Conservation (phyloP, 2,329 filamentous ascomycete genomes). For the Talaromyces verruculosus region DNA sequence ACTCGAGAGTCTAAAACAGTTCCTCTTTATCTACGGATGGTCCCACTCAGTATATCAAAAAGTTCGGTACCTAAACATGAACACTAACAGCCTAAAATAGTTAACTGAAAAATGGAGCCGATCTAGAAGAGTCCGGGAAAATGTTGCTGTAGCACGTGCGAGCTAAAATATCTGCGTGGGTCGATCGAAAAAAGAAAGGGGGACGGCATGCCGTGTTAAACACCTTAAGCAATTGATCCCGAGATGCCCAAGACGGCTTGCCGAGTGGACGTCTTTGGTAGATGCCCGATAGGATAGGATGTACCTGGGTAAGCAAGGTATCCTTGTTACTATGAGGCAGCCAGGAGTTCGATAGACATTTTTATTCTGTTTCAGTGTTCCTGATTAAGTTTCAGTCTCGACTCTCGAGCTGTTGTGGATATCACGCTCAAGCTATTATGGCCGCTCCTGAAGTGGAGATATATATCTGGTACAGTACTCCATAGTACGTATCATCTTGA, state of each 20-base stretch:
- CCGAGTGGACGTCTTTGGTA: background rate
- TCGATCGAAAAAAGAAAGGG: background rate
- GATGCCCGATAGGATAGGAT: background rate
- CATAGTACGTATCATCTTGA: background rate
- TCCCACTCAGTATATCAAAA: background rate
- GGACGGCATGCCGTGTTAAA: slow-evolving; percentile 1
- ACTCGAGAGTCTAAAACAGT: too few species aligned
- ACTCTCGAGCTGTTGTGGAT: background rate
- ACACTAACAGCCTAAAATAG: background rate
- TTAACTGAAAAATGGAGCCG: background rate
- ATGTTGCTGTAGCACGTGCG: background rate
- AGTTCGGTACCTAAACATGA: background rate
- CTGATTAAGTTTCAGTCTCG: background rate
- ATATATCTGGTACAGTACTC: background rate
- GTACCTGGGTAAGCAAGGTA: background rate
- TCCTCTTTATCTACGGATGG: too few species aligned
- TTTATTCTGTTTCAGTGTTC: background rate
- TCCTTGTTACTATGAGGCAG: background rate
- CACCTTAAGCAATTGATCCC: background rate
- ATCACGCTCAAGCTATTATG: background rate
- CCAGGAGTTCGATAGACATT: background rate
- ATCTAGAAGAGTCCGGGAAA: background rate
- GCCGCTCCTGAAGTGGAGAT: background rate
- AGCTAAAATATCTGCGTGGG: background rate
- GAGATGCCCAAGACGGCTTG: slow-evolving; percentile 2